Evolutionary conservation across 2,329 filamentous ascomycete genomes (phyloP).

Genomic region (Lasiodiplodia sp.): DNA sequence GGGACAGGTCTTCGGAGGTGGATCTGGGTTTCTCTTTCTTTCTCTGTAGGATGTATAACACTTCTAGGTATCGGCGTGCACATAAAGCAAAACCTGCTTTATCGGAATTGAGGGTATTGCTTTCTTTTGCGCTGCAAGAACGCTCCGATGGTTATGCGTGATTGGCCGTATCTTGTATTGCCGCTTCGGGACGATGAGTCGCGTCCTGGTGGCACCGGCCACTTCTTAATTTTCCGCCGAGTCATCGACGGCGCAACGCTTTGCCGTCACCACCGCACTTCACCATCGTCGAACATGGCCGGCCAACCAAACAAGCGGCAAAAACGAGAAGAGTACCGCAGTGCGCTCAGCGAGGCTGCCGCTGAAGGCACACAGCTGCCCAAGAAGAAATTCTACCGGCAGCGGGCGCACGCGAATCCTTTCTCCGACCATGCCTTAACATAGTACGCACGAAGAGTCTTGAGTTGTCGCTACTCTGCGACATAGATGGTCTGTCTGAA

Average conservation of each 20-base stretch:
- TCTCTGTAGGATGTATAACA: conserved; percentile 30
- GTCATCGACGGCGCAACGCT: conserved; percentile 22
- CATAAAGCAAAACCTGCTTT: conserved; percentile 29
- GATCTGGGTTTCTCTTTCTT: conserved; percentile 21
- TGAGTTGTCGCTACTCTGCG: not conserved
- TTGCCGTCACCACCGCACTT: conserved; percentile 15
- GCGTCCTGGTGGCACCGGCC: conserved; percentile 7
- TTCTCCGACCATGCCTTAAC: conserved; percentile 91
- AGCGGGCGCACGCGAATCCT: conserved; percentile 95
- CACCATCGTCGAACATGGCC: conserved; percentile 37
- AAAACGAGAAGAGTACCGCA: conserved; percentile 56
- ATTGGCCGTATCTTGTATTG: conserved; percentile 9
- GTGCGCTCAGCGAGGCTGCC: conserved; percentile 44
- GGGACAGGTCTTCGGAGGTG: conserved; percentile 24
- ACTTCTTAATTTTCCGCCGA: conserved; percentile 25
- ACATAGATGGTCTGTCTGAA: not conserved
- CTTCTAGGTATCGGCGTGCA: conserved; percentile 28
- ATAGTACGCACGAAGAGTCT: conserved; percentile 67
- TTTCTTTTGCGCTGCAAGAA: not conserved
- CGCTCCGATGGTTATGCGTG: not conserved
- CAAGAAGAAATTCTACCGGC: conserved; percentile 94
- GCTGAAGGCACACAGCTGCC: conserved; percentile 75
- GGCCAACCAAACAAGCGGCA: conserved; percentile 47
- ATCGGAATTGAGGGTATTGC: conserved; percentile 18
- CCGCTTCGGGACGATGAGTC: conserved; percentile 17